Percentiles rank a stretch among this genome's conserved stretches.
phyloP scores from a whole-genome alignment of 257 asterid species.

The Salvia hispanica region DNA sequence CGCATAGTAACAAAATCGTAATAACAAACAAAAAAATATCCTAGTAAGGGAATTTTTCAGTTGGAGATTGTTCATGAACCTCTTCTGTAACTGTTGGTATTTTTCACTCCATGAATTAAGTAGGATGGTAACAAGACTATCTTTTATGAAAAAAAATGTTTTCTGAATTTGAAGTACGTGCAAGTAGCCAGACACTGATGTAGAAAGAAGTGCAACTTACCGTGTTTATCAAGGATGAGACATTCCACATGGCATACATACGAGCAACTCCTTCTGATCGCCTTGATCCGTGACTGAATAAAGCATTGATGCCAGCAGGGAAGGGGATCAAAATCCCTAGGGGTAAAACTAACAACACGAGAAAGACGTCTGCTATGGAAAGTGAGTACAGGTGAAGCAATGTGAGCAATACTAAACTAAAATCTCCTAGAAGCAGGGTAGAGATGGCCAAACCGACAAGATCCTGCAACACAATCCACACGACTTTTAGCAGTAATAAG shows the following conservation, averaged over 20 bases:
- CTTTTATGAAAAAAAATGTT: not conserved
- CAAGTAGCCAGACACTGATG: not conserved
- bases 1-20: not conserved
- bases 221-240: constrained; percentile 77
- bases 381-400: constrained; percentile 93
- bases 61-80: not conserved
- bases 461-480: constrained; percentile 64
- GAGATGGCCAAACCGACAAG: constrained; percentile 94
- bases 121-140: not conserved
- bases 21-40: not conserved
- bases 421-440: constrained; percentile 90
- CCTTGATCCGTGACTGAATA: constrained; percentile 92
- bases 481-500: constrained; percentile 16
- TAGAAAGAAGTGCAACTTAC: constrained; percentile 53
- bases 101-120: not conserved
- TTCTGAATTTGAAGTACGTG: not conserved
- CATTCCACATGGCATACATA: constrained; percentile 89
- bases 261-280: constrained; percentile 96
- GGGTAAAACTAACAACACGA: constrained; percentile 83
- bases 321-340: constrained; percentile 89
- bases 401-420: constrained; percentile 93
- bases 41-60: not conserved
- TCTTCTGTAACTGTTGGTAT: not conserved
- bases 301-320: constrained; percentile 97
- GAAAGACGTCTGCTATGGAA: constrained; percentile 78